These are phyloP conservation scores for Adansonia rubrostipa DNA, from an alignment of 441 rosid species.

Conservation along the genomic window DNA sequence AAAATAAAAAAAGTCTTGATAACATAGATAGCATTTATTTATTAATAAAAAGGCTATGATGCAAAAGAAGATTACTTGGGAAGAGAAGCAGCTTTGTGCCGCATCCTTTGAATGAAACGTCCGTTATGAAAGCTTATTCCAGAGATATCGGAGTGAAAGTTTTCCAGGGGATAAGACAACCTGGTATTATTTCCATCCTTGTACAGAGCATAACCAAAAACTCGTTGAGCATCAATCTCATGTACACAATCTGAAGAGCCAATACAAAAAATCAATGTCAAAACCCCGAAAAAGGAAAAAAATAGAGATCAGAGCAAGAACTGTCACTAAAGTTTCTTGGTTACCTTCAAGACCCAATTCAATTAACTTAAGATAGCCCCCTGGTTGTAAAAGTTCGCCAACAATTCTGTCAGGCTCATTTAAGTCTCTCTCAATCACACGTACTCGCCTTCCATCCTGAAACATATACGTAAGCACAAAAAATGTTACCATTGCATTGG, in stretches of 20 bases:
- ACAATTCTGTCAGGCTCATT: constrained; percentile 34
- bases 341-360: constrained; percentile 36
- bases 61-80: constrained; percentile 24
- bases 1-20: not conserved
- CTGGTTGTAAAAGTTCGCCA: constrained; percentile 36
- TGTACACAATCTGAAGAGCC: constrained; percentile 29
- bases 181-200: constrained; percentile 28
- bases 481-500: not conserved
- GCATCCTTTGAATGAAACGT: constrained; percentile 31
- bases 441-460: constrained; percentile 36
- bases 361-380: constrained; percentile 33
- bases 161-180: constrained; percentile 26
- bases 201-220: constrained; percentile 31
- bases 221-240: constrained; percentile 34
- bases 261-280: not conserved
- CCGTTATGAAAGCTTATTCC: constrained; percentile 38
- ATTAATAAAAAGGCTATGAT: not conserved
- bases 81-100: constrained; percentile 29
- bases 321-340: not conserved
- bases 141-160: constrained; percentile 23
- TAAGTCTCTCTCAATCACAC: constrained; percentile 35
- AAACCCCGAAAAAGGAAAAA: not conserved
- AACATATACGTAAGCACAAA: not conserved
- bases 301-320: not conserved
- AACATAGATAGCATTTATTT: not conserved